Conservation (phyloP, 2,329 filamentous ascomycete genomes). For the Pseudogymnoascus sp. region DNA sequence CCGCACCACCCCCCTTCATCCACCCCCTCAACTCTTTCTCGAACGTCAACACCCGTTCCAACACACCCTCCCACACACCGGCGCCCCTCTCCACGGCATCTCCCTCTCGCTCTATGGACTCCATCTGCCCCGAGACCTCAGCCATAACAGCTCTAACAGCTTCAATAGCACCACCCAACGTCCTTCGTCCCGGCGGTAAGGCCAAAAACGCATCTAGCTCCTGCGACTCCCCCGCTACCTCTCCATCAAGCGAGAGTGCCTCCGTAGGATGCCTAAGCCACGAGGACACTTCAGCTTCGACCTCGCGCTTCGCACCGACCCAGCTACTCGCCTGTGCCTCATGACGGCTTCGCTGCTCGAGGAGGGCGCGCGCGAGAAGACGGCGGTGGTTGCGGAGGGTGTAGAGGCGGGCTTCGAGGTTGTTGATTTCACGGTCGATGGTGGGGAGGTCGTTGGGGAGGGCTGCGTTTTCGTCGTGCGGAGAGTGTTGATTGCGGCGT, state of each 20-base stretch:
- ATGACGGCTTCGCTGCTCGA: background rate
- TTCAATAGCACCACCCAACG: slow-evolving; percentile 40
- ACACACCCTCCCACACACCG: slow-evolving; percentile 55
- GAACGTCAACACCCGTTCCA: slow-evolving; percentile 53
- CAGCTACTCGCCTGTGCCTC: background rate
- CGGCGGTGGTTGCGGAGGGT: background rate
- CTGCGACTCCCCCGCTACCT: background rate
- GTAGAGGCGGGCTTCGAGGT: background rate
- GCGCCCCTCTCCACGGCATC: slow-evolving; percentile 60
- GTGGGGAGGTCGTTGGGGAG: background rate
- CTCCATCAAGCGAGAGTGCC: slow-evolving; percentile 31
- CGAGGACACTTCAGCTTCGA: background rate
- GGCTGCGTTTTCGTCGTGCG: accelerated
- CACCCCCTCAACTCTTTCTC: slow-evolving; percentile 53
- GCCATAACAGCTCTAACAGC: background rate
- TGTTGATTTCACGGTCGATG: background rate
- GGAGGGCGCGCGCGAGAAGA: background rate
- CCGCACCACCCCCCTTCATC: slow-evolving; percentile 35
- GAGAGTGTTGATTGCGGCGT: background rate
- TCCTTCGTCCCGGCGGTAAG: slow-evolving; percentile 56
- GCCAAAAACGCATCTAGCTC: slow-evolving; percentile 43
- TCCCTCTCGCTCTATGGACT: slow-evolving; percentile 51
- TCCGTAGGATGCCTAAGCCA: background rate
- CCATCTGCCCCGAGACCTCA: background rate
- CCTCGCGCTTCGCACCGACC: background rate